Percentiles rank a stretch among this genome's conserved stretches.
phyloP scores from a whole-genome alignment of 306 rosid genomes.

The Cotoneaster glaucophyllus region DNA sequence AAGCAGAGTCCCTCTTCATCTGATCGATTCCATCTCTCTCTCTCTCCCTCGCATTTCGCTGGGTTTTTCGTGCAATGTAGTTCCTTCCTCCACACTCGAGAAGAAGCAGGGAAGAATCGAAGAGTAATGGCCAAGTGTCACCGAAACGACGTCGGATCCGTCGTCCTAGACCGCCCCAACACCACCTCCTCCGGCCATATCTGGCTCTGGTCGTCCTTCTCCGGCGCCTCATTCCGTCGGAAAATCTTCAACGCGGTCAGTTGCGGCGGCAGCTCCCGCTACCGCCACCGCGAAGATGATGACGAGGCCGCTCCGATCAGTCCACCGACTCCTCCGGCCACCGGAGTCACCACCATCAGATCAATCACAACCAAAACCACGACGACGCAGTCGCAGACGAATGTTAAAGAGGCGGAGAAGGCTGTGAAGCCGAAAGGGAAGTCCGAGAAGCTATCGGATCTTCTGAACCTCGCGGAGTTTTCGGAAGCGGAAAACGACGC shows the following conservation, averaged over 20 bases:
- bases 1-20: neutral
- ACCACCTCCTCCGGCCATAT: conserved; percentile 30
- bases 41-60: neutral
- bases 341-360: neutral
- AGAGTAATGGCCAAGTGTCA: conserved; percentile 63
- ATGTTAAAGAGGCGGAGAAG: conserved; percentile 15
- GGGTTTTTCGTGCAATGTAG: neutral
- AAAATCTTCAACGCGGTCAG: conserved; percentile 70
- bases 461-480: conserved; percentile 41
- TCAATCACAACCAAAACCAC: conserved; percentile 13
- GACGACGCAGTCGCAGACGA: neutral
- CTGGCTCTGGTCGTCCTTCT: conserved; percentile 51
- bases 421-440: neutral
- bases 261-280: conserved; percentile 70
- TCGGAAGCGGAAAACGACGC: conserved; percentile 44
- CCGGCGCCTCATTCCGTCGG: conserved; percentile 62
- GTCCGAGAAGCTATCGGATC: conserved; percentile 81
- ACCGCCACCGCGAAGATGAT: conserved; percentile 20
- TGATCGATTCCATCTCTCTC: neutral
- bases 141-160: conserved; percentile 55
- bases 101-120: neutral
- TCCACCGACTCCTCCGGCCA: neutral
- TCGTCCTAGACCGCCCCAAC: conserved; percentile 41
- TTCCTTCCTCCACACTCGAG: neutral
- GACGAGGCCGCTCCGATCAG: conserved; percentile 1